These are phyloP conservation scores for Verticillium nubilum DNA, from an alignment of 2,329 filamentous ascomycete species.

Conservation along the genomic window DNA sequence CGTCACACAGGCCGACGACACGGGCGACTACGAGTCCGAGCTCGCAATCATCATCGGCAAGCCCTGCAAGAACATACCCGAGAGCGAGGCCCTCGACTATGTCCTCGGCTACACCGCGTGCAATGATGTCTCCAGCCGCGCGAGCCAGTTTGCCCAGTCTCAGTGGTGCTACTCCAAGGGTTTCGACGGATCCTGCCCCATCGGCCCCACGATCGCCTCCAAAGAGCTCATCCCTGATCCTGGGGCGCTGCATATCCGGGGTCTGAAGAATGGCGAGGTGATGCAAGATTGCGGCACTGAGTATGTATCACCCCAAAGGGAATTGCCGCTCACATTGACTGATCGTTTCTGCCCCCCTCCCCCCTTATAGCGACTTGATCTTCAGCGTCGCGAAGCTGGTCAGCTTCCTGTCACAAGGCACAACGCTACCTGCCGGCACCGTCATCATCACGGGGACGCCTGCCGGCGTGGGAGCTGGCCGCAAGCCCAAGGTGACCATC, in stretches of 20 bases:
- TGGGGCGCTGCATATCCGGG: slow-evolving; percentile 31
- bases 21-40: slow-evolving; percentile 55
- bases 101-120: slow-evolving; percentile 58
- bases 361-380: slow-evolving; percentile 40
- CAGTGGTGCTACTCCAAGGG: slow-evolving; percentile 56
- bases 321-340: slow-evolving; percentile 9
- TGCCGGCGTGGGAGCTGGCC: slow-evolving; percentile 32
- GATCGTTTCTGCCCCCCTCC: slow-evolving; percentile 27
- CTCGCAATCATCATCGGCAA: slow-evolving; percentile 51
- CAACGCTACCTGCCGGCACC: slow-evolving; percentile 33
- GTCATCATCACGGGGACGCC: slow-evolving; percentile 39
- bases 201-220: slow-evolving; percentile 46
- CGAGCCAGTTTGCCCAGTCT: slow-evolving; percentile 45
- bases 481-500: slow-evolving; percentile 29
- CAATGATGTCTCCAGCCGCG: slow-evolving; percentile 59
- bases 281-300: slow-evolving; percentile 37
- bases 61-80: slow-evolving; percentile 45
- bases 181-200: slow-evolving; percentile 48
- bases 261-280: slow-evolving; percentile 43
- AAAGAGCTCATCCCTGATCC: slow-evolving; percentile 34
- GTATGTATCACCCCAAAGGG: slow-evolving; percentile 13
- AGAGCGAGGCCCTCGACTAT: slow-evolving; percentile 51
- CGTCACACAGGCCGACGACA: slow-evolving; percentile 39
- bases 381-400: slow-evolving; percentile 42
- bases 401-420: slow-evolving; percentile 36